phyloP scores from a whole-genome alignment of 2,329 filamentous ascomycete genomes.

The Sporothrix mexicana region DNA sequence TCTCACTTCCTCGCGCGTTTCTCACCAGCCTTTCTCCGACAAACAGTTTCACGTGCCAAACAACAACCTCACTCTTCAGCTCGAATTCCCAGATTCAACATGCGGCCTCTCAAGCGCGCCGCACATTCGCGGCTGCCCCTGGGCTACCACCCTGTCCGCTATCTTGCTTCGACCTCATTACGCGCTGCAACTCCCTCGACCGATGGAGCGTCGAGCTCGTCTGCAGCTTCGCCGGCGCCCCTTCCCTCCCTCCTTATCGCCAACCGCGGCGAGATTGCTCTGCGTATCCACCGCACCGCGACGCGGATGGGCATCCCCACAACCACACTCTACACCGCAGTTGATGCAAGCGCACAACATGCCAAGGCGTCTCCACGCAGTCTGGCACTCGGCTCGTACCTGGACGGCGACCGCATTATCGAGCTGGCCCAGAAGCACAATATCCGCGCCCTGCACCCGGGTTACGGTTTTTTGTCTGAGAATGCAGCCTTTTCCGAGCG shows the following conservation, averaged over 20 bases:
- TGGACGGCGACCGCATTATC: constrained; percentile 93
- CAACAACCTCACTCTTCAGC: neutral
- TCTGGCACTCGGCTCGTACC: constrained; percentile 84
- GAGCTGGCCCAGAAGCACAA: constrained; percentile 82
- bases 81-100: constrained; percentile 41
- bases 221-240: constrained; percentile 43
- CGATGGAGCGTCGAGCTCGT: constrained; percentile 40
- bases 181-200: constrained; percentile 30
- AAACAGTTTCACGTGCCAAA: neutral
- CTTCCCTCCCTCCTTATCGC: constrained; percentile 83
- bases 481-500: constrained; percentile 88
- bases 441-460: constrained; percentile 91
- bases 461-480: constrained; percentile 95
- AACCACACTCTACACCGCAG: constrained; percentile 93
- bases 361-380: constrained; percentile 83
- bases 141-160: constrained; percentile 33
- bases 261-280: constrained; percentile 94
- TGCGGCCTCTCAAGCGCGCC: constrained; percentile 62
- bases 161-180: constrained; percentile 29
- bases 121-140: constrained; percentile 54
- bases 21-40: neutral
- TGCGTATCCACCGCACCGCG: constrained; percentile 90
- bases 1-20: neutral
- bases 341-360: constrained; percentile 86
- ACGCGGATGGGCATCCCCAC: constrained; percentile 87